Percentiles rank a stretch among this genome's conserved stretches.
These are phyloP conservation scores for Sporothrix pseudoabietina DNA, from an alignment of 2,329 filamentous ascomycete genomes.

Conservation along the genomic window DNA sequence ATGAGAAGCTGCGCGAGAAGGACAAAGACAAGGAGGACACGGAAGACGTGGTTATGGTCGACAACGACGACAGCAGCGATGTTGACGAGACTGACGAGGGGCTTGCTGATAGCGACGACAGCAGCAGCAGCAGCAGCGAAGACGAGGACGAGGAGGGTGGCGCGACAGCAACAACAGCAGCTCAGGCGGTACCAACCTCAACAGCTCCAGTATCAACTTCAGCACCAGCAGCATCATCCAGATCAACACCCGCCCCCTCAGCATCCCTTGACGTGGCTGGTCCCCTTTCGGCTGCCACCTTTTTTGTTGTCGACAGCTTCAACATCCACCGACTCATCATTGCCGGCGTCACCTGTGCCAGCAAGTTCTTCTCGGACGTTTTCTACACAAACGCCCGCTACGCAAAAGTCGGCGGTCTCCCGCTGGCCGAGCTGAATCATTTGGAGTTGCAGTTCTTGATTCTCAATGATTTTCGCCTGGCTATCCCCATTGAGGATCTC, in stretches of 20 bases:
- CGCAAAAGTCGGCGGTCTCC: constrained; percentile 95
- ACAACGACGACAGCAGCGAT: constrained; percentile 42
- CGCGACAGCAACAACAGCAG: not conserved
- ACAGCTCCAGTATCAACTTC: not conserved
- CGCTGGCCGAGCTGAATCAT: constrained; percentile 89
- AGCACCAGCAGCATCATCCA: not conserved
- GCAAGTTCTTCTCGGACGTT: constrained; percentile 98
- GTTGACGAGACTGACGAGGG: constrained; percentile 53
- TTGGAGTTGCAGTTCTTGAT: constrained; percentile 94
- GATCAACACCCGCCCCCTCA: not conserved
- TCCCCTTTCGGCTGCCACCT: constrained; percentile 48
- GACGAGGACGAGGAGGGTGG: constrained; percentile 22
- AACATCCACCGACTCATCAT: constrained; percentile 98
- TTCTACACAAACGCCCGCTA: constrained; percentile 99
- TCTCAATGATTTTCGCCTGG: constrained; percentile 92
- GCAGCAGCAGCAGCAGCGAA: constrained; percentile 35
- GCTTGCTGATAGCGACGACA: constrained; percentile 51
- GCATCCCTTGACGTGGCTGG: not conserved
- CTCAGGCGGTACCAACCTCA: not conserved
- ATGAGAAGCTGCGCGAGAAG: constrained; percentile 38
- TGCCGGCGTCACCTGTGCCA: constrained; percentile 94
- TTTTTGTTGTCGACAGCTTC: constrained; percentile 96
- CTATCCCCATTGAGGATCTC: constrained; percentile 89
- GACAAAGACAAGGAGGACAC: constrained; percentile 34
- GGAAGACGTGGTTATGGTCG: not conserved